Conservation (phyloP, 2,329 filamentous ascomycete genomes). For the Myrmaecium sp. region DNA sequence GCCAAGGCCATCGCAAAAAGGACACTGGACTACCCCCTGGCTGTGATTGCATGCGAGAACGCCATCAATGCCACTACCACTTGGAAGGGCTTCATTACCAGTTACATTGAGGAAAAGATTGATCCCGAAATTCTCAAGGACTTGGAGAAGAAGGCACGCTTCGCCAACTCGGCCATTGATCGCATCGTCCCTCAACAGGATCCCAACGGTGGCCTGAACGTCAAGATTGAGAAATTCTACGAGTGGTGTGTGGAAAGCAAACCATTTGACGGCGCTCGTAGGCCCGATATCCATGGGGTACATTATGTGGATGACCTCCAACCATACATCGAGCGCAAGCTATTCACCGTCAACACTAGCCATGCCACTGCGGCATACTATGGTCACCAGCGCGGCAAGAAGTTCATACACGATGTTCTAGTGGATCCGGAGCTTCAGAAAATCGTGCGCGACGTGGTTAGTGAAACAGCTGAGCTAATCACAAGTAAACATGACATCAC, state of each 20-base stretch:
- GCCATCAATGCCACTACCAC: constrained; percentile 88
- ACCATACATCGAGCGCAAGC: constrained; percentile 97
- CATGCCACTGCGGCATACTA: constrained; percentile 95
- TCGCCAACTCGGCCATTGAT: constrained; percentile 96
- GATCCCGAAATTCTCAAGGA: constrained; percentile 43
- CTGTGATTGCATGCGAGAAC: constrained; percentile 97
- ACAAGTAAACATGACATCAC: constrained; percentile 71
- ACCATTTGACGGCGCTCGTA: constrained; percentile 53
- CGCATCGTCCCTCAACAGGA: constrained; percentile 92
- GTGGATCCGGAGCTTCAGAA: constrained; percentile 63
- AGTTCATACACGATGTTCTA: constrained; percentile 78
- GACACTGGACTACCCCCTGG: constrained; percentile 47
- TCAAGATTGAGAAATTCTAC: constrained; percentile 95
- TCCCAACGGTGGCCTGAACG: constrained; percentile 61
- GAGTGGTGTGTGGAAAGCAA: constrained; percentile 93
- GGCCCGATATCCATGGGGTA: constrained; percentile 68
- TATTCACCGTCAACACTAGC: constrained; percentile 97
- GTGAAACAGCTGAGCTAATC: constrained; percentile 76
- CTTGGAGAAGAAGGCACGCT: constrained; percentile 61
- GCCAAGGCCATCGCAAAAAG: constrained; percentile 82
- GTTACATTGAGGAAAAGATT: constrained; percentile 48
- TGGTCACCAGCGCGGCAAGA: constrained; percentile 71
- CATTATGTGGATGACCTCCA: constrained; percentile 84
- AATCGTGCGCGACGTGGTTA: constrained; percentile 62
- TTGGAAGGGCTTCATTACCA: constrained; percentile 65